A percentile compares a stretch with the other conserved stretches of the same genome.
Conservation (phyloP, 768 basidiomycete genomes). For the Russula lepida region DNA sequence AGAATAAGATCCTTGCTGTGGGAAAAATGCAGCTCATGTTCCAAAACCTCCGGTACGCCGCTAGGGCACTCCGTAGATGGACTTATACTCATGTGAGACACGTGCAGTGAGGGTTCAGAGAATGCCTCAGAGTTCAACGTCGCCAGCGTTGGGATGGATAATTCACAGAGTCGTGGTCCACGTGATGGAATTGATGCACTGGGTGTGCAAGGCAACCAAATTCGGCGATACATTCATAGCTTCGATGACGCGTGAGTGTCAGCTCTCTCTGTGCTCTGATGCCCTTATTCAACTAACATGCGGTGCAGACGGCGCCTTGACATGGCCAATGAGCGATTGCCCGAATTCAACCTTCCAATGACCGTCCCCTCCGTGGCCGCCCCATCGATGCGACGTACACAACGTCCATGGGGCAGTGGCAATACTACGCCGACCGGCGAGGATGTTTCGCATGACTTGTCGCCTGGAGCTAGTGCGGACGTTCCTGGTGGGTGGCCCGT, state of each 20-base stretch:
- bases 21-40: conserved; percentile 88
- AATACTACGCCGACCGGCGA: conserved; percentile 17
- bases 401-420: conserved; percentile 16
- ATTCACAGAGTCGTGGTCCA: conserved; percentile 12
- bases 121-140: conserved; percentile 57
- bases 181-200: conserved; percentile 47
- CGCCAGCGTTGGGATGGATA: conserved; percentile 29
- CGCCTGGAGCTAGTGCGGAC: conserved; percentile 24
- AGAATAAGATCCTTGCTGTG: conserved; percentile 89
- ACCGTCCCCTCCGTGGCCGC: conserved; percentile 43
- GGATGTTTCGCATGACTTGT: conserved; percentile 1
- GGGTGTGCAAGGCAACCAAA: conserved; percentile 50
- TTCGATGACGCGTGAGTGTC: conserved; percentile 69
- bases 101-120: conserved; percentile 65
- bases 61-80: background rate
- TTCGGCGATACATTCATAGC: conserved; percentile 52
- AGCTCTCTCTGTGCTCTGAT: background rate
- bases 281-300: background rate
- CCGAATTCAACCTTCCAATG: conserved; percentile 38
- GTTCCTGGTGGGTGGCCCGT: conserved; percentile 30
- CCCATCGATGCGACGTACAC: conserved; percentile 47
- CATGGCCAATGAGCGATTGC: conserved; percentile 66
- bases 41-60: conserved; percentile 70
- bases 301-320: conserved; percentile 59
- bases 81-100: background rate